Base-by-base conservation (phyloP, 164 flowering plant species). In the Dillenia suffruticosa region DNA sequence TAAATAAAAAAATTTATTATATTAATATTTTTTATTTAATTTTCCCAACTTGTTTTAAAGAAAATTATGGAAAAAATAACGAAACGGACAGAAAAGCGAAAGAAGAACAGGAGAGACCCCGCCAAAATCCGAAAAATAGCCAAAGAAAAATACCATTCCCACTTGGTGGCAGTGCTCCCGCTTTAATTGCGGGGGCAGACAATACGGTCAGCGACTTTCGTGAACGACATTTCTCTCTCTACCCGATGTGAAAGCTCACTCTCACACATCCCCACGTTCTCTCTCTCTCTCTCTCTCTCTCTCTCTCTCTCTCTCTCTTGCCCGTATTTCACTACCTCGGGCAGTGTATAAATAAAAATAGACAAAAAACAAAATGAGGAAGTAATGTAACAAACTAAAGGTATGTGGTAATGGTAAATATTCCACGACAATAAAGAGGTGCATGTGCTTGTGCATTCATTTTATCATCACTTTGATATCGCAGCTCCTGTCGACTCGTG, bases 101-200 rank as follows among this genome's bases (percentile, higher is more conserved):
- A 26, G 32, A 26, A 26, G 32, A 26, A 5, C 32, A 26, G 3
- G 32, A 26, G 32, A 26, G 32, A 5, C 32, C 2, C 2, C n/a
- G n/a, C n/a, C 32, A 26, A 26, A 26, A 26, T 26, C 32, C 2
- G 32, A 26, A 26, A 26, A 26, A 2, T 3, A 26, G 32, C 32
- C 32, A 26, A 26, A 26, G 32, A 3, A 26, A 26, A 26, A 26
- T 26, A 26, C 32, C 32, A 26, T 2, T 2, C 32, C 32, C 32
- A 26, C 32, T 26, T 26, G 32, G 3, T 26, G 32, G 32, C 32
- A 19, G 22, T 2, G 32, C 32, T 26, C 32, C 32, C 75, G 78
- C 74, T 70, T 70, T 74, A 70, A 74, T 67, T 70, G 77, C 77
- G 32, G 71, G 72, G 68, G 69, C 73, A 67, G 74, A 74, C 71